Base-by-base conservation (phyloP, 805 yeast species). In the Yamadazyma sp. region DNA sequence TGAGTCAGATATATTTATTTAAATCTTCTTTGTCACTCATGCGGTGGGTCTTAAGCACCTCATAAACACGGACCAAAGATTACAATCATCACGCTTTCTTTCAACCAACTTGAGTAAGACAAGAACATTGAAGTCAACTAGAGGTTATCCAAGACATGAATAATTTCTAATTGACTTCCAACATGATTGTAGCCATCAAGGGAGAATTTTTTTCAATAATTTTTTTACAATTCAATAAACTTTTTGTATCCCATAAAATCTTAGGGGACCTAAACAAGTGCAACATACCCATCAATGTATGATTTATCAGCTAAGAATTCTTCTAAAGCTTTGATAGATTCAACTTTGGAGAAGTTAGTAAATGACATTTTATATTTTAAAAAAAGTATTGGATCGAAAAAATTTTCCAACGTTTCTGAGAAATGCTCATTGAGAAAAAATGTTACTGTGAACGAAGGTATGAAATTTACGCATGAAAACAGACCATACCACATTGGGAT, bases 51-150 rank as follows among this genome's bases (percentile, higher is more conserved):
- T 84, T 77, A 81, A 69, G 71, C 86, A 81, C 88, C 85, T 86
- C 95, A 78, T 82, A 82, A 86, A 86, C 94, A 85, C 89, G 94
- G 94, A 85, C 94, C 94, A 85, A 82, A 67, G 72, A 66, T 73
- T 56, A 60, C 58, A 70, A 69, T 83, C 88, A 83, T 81, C 86
- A 80, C 75, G 6, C 22, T 13, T 26, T 32, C 18, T 23, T 20
- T n/a, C n/a, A n/a, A n/a, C n/a, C n/a, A n/a, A n/a, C n/a, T n/a
- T n/a, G n/a, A n/a, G n/a, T n/a, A n/a, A n/a, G n/a, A n/a, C n/a
- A n/a, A n/a, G n/a, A n/a, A n/a, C n/a, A n/a, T n/a, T n/a, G n/a
- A n/a, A n/a, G n/a, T n/a, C n/a, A n/a, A n/a, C n/a, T n/a, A n/a
- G n/a, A n/a, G n/a, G n/a, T n/a, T n/a, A n/a, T n/a, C n/a, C n/a